A percentile compares a stretch with the other conserved stretches of the same genome.
phyloP scores from a whole-genome alignment of 257 asterid species.

The Penstemon newberryi region DNA sequence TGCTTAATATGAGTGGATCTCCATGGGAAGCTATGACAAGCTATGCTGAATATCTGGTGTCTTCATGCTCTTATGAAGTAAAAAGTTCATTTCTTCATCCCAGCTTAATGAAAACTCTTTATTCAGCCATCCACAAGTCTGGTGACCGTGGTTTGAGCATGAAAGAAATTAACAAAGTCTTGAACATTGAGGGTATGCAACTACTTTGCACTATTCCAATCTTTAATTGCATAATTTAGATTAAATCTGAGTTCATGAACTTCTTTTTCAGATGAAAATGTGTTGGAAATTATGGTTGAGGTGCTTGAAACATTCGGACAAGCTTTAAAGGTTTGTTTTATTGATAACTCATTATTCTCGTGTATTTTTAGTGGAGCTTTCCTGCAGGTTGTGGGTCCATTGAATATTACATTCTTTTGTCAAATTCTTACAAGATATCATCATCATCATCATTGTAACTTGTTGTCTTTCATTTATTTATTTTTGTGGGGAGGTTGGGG shows the following conservation, averaged over 20 bases:
- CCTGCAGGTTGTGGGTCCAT: conserved; percentile 14
- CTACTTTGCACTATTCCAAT: conserved; percentile 23
- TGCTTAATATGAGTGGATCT: conserved; percentile 42
- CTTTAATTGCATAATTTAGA: conserved; percentile 18
- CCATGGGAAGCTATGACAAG: conserved; percentile 83
- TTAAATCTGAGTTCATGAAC: conserved; percentile 28
- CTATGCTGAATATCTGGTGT: conserved; percentile 53
- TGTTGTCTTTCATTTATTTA: not conserved
- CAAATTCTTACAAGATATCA: not conserved
- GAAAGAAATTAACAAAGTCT: conserved; percentile 57
- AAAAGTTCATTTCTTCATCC: conserved; percentile 42
- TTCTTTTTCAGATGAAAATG: conserved; percentile 55
- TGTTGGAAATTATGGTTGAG: conserved; percentile 58
- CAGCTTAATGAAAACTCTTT: conserved; percentile 57
- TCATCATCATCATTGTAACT: not conserved
- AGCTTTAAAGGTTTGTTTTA: conserved; percentile 66
- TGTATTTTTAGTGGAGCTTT: conserved; percentile 11
- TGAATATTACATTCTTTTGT: not conserved
- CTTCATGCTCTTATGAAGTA: conserved; percentile 47
- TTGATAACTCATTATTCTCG: conserved; percentile 17
- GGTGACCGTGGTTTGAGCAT: conserved; percentile 95
- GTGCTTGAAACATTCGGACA: conserved; percentile 81
- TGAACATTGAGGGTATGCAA: conserved; percentile 54
- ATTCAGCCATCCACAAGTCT: conserved; percentile 76
- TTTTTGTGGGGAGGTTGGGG: not conserved